Base-by-base conservation (phyloP, 768 basidiomycete species). In the Auriculariales sp. region DNA sequence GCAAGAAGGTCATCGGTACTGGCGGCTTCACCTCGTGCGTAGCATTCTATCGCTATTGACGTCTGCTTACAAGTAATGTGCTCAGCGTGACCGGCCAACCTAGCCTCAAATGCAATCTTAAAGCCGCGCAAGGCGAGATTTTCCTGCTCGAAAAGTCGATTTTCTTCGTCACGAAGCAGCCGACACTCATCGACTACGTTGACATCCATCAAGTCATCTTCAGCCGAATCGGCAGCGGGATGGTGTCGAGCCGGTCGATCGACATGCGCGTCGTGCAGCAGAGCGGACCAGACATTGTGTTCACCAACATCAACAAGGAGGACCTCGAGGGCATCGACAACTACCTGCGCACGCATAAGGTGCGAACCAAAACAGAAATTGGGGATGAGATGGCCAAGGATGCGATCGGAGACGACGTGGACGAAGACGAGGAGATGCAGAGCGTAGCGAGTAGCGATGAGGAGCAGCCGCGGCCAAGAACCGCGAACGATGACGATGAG, bases 81-180 rank as follows among this genome's bases (percentile, higher is more conserved):
- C 46, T 9, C 54, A 94, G 91, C 57, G 88, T 85, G 28, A 81
- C 84, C 57, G 89, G 91, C 3, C 83, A 91, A 55, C 83, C 87
- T 14, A 89, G 90, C n/a, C 83, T 99, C 68, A 98, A 98, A 68
- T 91, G 90, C 57, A 95, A 97, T 64, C 73, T 98, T 57, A 98
- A 98, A 67, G 95, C 95, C 36, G 75, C 86, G 3, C 91, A 94
- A 64, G 95, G 95, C 53, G 92, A 97, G 62, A 78, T 99, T 28
- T 98, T 95, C 75, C 78, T 98, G 72, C 81, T 99, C 55, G 95
- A 98, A 59, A 97, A 97, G 75, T 89, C 85, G 64, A 74, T 99
- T 45, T 90, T 99, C 67, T 98, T 98, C 68, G 90, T 98, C 53
- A 92, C 94, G 50, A 97, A 98, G 65, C 83, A 87, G 56, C 94